phyloP scores from a whole-genome alignment of 176 grass and related monocot species.

The Aegilops speltoides region DNA sequence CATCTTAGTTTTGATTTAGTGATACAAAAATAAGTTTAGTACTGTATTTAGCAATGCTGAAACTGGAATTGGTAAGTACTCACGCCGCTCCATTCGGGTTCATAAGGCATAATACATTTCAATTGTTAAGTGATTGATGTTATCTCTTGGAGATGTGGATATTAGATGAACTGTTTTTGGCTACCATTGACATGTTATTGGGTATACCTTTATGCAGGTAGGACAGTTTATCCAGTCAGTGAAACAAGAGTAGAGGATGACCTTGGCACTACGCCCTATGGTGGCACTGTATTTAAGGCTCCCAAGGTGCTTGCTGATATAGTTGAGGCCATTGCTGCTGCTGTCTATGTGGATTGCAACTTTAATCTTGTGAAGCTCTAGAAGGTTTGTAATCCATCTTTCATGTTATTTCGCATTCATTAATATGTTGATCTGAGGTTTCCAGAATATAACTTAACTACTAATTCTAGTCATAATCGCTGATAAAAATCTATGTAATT shows the following conservation, averaged over 20 bases:
- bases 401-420: not conserved
- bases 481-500: not conserved
- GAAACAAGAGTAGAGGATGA: constrained; percentile 45
- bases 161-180: not conserved
- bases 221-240: constrained; percentile 51
- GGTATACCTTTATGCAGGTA: constrained; percentile 34
- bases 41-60: no score
- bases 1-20: no score
- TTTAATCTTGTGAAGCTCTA: no score
- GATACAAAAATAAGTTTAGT: not conserved
- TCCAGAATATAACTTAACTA: not conserved
- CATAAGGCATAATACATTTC: no score
- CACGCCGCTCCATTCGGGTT: no score
- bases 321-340: constrained; percentile 63
- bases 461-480: not conserved
- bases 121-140: not conserved
- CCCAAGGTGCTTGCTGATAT: constrained; percentile 86
- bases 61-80: no score
- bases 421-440: not conserved
- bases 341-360: no score
- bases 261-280: constrained; percentile 38
- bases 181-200: not conserved
- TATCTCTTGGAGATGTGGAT: not conserved
- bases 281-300: constrained; percentile 55
- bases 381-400: not conserved